Conservation (phyloP, 106 monocot genomes). For the Allium cepa region DNA sequence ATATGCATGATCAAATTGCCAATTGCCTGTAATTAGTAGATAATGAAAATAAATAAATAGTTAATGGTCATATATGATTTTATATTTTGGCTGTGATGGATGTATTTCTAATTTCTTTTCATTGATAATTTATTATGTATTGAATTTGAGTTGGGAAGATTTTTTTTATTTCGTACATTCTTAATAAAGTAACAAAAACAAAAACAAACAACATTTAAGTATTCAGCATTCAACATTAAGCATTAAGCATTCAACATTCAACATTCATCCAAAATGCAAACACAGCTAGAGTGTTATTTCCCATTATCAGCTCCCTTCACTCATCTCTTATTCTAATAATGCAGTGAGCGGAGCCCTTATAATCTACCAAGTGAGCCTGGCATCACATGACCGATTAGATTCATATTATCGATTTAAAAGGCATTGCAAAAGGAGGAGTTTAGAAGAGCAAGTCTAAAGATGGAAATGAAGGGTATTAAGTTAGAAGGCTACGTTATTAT, state of each 20-base stretch:
- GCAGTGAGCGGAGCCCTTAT: not conserved
- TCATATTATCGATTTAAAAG: constrained; percentile 54
- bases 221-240: no score
- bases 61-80: no score
- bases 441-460: constrained; percentile 68
- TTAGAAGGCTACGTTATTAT: constrained; percentile 74
- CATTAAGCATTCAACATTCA: not conserved
- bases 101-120: no score
- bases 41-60: no score
- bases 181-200: not conserved
- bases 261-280: not conserved
- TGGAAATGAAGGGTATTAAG: constrained; percentile 70
- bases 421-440: constrained; percentile 85
- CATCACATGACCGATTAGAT: constrained; percentile 2
- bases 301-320: not conserved
- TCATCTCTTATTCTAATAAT: not conserved
- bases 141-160: no score
- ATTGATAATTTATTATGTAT: no score
- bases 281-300: not conserved
- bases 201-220: no score
- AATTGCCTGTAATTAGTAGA: no score
- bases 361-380: not conserved
- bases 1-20: no score
- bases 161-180: no score
- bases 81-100: no score